A percentile compares a stretch with the other conserved stretches of the same genome.
These are phyloP conservation scores for Camillea tinctor DNA, from an alignment of 2,329 filamentous ascomycete genomes.

Conservation along the genomic window DNA sequence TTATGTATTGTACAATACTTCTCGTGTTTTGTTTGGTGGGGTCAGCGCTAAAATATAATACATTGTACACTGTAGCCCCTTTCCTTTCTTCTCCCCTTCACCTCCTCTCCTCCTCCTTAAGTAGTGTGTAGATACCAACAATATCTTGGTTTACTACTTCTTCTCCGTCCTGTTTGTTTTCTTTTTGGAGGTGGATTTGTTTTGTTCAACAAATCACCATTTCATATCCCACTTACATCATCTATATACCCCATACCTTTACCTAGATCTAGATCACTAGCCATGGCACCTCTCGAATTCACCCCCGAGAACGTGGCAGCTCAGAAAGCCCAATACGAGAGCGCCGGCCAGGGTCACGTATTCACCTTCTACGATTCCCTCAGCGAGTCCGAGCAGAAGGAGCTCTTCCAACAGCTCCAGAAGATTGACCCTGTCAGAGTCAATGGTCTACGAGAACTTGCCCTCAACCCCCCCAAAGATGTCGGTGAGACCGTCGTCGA, in stretches of 20 bases:
- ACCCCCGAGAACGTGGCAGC: slow-evolving; percentile 64
- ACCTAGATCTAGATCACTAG: slow-evolving; percentile 20
- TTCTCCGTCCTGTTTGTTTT: no score
- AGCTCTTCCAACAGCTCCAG: slow-evolving; percentile 78
- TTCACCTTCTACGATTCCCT: slow-evolving; percentile 87
- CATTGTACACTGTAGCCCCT: not conserved
- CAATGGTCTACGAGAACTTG: slow-evolving; percentile 80
- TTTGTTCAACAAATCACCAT: no score
- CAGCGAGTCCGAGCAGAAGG: slow-evolving; percentile 67
- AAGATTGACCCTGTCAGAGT: slow-evolving; percentile 82
- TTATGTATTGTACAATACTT: no score
- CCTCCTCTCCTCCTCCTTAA: no score
- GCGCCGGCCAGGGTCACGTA: slow-evolving; percentile 77
- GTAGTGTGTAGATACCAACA: not conserved
- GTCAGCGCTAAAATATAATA: not conserved
- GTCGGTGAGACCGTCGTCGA: slow-evolving; percentile 62
- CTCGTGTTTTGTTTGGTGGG: not conserved
- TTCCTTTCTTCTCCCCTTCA: not conserved
- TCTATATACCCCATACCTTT: not conserved
- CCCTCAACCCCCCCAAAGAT: slow-evolving; percentile 73
- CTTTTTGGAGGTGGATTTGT: no score
- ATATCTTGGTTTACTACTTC: not conserved
- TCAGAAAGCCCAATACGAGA: slow-evolving; percentile 70
- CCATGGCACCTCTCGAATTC: slow-evolving; percentile 49
- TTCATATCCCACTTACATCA: not conserved